Evolutionary conservation across 2,329 filamentous ascomycete genomes (phyloP).

Genomic region (Myotisia sp.): DNA sequence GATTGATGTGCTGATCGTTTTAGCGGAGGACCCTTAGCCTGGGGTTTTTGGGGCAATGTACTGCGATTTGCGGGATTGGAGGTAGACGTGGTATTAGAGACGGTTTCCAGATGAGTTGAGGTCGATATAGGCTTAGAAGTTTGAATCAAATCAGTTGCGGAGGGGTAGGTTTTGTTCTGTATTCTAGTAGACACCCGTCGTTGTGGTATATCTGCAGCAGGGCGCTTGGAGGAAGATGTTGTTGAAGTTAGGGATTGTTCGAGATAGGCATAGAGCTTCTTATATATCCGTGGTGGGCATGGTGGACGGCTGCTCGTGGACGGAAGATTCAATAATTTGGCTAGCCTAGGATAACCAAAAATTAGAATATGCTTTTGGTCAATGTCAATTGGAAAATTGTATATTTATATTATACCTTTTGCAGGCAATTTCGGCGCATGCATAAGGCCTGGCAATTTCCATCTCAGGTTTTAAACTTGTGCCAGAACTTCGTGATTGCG

Average conservation of each 20-base stretch:
- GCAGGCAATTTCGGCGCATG: constrained; percentile 79
- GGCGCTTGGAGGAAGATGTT: constrained; percentile 22
- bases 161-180: constrained; percentile 17
- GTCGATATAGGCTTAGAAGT: too few species aligned
- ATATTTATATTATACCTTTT: constrained; percentile 60
- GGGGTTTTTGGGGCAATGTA: too few species aligned
- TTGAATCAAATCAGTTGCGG: too few species aligned
- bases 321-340: constrained; percentile 61
- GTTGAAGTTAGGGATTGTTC: constrained; percentile 48
- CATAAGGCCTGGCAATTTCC: constrained; percentile 71
- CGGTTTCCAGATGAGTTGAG: too few species aligned
- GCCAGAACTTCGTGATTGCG: constrained; percentile 65
- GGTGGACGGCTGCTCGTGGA: constrained; percentile 62
- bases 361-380: not conserved
- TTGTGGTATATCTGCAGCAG: constrained; percentile 14
- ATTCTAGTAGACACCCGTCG: constrained; percentile 11
- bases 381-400: not conserved
- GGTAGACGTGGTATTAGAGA: too few species aligned
- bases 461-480: constrained; percentile 69
- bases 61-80: too few species aligned
- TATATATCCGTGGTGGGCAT: constrained; percentile 66
- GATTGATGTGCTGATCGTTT: too few species aligned
- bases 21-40: too few species aligned
- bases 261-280: constrained; percentile 67
- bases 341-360: constrained; percentile 44